phyloP scores from a whole-genome alignment of 257 asterid species.

The Voacanga thouarsii region DNA sequence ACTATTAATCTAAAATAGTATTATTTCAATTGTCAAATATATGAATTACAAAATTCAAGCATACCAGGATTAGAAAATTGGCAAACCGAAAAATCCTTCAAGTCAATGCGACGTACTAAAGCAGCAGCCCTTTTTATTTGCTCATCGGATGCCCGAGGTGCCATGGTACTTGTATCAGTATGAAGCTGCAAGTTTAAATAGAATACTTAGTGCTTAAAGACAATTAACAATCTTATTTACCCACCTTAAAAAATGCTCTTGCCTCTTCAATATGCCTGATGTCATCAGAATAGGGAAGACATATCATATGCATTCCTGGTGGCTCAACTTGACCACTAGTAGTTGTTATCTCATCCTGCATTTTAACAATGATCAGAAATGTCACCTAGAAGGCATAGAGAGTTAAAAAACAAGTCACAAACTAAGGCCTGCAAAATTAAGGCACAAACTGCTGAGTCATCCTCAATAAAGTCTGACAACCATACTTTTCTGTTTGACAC shows the following conservation, averaged over 20 bases:
- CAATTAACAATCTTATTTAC: conserved; percentile 15
- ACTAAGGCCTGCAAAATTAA: not conserved
- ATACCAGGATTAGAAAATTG: conserved; percentile 94
- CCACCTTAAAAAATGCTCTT: conserved; percentile 16
- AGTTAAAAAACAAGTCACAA: not conserved
- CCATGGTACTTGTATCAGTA: conserved; percentile 35
- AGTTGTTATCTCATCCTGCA: conserved; percentile 78
- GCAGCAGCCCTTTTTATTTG: conserved; percentile 71
- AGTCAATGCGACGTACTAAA: conserved; percentile 71
- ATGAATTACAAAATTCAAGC: not conserved
- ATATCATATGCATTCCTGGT: conserved; percentile 97
- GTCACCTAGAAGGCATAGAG: not conserved
- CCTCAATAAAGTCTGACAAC: not conserved
- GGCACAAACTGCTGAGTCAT: not conserved
- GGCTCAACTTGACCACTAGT: conserved; percentile 92
- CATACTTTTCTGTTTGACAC: not conserved
- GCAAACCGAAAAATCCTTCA: conserved; percentile 86
- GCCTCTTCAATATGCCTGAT: conserved; percentile 92
- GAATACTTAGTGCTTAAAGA: conserved; percentile 12
- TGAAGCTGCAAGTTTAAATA: conserved; percentile 49
- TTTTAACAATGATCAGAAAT: conserved; percentile 14
- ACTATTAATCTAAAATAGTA: not conserved
- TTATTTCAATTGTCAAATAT: not conserved
- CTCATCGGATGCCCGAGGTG: conserved; percentile 74
- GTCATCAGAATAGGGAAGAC: conserved; percentile 94